These are phyloP conservation scores for Chlorella sp. DNA, from an alignment of 139 green algal species.

Conservation along the genomic window DNA sequence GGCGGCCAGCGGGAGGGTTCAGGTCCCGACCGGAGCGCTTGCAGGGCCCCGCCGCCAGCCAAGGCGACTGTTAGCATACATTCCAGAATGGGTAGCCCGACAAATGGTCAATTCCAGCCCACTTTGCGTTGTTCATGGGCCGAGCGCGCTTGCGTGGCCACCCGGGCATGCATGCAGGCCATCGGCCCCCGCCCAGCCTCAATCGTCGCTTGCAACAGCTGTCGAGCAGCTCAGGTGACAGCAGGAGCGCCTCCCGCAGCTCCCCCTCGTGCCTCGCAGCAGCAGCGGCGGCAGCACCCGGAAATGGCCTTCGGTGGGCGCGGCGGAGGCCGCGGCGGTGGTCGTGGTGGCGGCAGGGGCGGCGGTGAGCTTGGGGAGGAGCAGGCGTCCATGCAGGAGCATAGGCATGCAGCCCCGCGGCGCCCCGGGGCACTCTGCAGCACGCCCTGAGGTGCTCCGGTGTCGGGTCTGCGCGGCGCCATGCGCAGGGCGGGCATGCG, in stretches of 20 bases:
- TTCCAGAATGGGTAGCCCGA: no score
- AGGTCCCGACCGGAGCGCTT: no score
- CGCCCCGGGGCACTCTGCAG: neutral
- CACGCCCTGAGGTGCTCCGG: neutral
- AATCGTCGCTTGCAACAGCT: no score
- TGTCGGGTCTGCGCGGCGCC: neutral
- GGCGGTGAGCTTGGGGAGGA: conserved; percentile 12
- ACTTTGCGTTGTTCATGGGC: no score
- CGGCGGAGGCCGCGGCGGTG: conserved; percentile 27
- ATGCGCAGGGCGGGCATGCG: no score
- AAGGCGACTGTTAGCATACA: no score
- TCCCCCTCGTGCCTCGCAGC: neutral
- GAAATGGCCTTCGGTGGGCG: conserved; percentile 45
- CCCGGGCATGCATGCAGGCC: neutral
- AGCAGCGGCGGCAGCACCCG: neutral
- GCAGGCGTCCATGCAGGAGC: conserved; percentile 9
- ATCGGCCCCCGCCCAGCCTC: neutral
- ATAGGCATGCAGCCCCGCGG: conserved; percentile 4
- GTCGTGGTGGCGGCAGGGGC: conserved; percentile 3
- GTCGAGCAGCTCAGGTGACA: no score
- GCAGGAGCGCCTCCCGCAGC: no score
- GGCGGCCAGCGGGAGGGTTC: no score
- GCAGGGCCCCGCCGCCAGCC: no score
- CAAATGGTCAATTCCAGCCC: no score
- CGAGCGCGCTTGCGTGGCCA: no score